A percentile compares a stretch with the other conserved stretches of the same genome.
phyloP scores from a whole-genome alignment of 2,329 filamentous ascomycete genomes.

The Coniochaeta sp. region DNA sequence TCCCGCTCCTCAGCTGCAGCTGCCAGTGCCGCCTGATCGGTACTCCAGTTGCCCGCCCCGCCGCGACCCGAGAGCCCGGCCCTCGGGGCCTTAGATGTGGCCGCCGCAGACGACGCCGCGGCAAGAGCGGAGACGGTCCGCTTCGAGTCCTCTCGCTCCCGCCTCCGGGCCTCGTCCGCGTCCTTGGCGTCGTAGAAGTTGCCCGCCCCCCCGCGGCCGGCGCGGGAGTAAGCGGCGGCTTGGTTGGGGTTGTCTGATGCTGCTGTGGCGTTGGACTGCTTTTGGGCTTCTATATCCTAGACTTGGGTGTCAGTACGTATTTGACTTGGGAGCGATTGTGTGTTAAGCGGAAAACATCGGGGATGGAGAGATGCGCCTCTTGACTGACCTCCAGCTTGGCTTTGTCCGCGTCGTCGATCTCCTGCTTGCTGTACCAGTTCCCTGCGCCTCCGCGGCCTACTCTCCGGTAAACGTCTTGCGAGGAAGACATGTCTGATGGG shows the following conservation, averaged over 20 bases:
- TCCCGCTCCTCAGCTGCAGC: slow-evolving; percentile 23
- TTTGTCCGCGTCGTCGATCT: slow-evolving; percentile 37
- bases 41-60: slow-evolving; percentile 50
- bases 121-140: slow-evolving; percentile 26
- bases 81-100: slow-evolving; percentile 20
- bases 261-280: slow-evolving; percentile 8
- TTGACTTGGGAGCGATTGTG: too few relatives aligned
- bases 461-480: slow-evolving; percentile 39
- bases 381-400: slow-evolving; percentile 7
- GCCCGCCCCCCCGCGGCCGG: slow-evolving; percentile 55
- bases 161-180: slow-evolving; percentile 22
- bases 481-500: background rate
- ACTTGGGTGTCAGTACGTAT: background rate
- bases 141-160: slow-evolving; percentile 26
- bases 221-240: slow-evolving; percentile 28
- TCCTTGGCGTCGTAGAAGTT: slow-evolving; percentile 43
- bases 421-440: slow-evolving; percentile 50
- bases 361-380: background rate
- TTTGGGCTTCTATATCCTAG: slow-evolving; percentile 27
- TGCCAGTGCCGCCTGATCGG: slow-evolving; percentile 17
- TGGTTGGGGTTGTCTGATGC: slow-evolving; percentile 3
- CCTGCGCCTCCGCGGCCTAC: slow-evolving; percentile 58
- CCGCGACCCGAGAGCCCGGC: slow-evolving; percentile 38
- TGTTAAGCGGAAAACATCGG: too few relatives aligned
- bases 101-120: too few relatives aligned